These are phyloP conservation scores for Neonectria sp. DNA, from an alignment of 2,329 filamentous ascomycete species.

Conservation along the genomic window DNA sequence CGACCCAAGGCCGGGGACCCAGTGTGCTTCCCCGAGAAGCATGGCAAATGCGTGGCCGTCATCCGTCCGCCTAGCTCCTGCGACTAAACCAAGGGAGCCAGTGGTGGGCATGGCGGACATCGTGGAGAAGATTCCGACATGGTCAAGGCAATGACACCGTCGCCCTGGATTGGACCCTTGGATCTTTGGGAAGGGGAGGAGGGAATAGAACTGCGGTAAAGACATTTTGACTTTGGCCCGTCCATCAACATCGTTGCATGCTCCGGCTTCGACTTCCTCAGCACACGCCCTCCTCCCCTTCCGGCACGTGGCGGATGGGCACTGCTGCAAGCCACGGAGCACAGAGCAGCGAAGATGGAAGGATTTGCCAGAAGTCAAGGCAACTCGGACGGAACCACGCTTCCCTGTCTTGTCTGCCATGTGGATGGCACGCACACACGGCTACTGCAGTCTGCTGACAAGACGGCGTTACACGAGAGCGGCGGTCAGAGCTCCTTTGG, in stretches of 20 bases:
- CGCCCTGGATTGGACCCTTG: neutral
- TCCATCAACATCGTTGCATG: neutral
- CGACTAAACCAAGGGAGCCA: neutral
- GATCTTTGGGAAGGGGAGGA: neutral
- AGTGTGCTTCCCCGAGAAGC: neutral
- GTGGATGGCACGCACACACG: slow-evolving; percentile 20
- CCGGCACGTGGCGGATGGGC: slow-evolving; percentile 42
- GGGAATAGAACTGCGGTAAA: neutral
- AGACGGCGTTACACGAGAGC: slow-evolving; percentile 1
- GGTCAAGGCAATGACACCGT: neutral
- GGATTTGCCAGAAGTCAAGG: slow-evolving; percentile 23
- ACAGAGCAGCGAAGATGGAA: neutral
- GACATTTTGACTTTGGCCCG: slow-evolving; percentile 12
- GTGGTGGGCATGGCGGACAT: neutral
- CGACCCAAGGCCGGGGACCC: neutral
- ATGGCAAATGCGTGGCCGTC: slow-evolving; percentile 4
- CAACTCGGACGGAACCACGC: neutral
- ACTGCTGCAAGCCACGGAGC: slow-evolving; percentile 36
- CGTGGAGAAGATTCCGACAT: slow-evolving; percentile 1
- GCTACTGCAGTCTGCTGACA: neutral
- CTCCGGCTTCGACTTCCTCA: neutral
- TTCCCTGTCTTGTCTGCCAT: slow-evolving; percentile 31
- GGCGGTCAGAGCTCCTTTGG: slow-evolving; percentile 4
- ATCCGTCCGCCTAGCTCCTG: neutral
- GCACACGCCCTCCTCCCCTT: slow-evolving; percentile 32